A percentile compares a stretch with the other conserved stretches of the same genome.
phyloP scores from a whole-genome alignment of 352 stramenopile genomes.

The Globisporangium echinulatum region DNA sequence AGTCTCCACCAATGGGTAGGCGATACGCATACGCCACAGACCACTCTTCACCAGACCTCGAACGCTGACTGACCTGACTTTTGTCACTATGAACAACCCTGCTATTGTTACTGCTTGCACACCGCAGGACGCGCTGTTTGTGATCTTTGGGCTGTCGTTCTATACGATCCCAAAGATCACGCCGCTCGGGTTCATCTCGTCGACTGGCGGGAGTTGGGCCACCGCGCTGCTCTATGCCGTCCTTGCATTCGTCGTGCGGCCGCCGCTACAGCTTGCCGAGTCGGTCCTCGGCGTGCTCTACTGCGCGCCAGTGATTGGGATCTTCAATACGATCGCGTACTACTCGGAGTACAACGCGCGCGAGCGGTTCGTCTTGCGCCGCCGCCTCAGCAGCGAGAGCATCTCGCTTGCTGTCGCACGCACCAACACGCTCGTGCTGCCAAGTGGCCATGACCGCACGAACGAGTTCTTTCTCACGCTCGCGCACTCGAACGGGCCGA shows the following conservation, averaged over 20 bases:
- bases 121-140: slow-evolving; percentile 64
- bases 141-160: slow-evolving; percentile 81
- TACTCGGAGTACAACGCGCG: slow-evolving; percentile 82
- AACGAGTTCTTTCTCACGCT: slow-evolving; percentile 14
- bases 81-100: no score
- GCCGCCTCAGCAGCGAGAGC: slow-evolving; percentile 62
- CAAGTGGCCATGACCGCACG: slow-evolving; percentile 6
- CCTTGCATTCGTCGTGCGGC: slow-evolving; percentile 51
- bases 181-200: slow-evolving; percentile 69
- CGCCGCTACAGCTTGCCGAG: slow-evolving; percentile 33
- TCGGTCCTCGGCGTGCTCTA: slow-evolving; percentile 63
- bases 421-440: slow-evolving; percentile 29
- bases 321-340: slow-evolving; percentile 84
- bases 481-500: slow-evolving; percentile 39
- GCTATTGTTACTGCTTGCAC: background rate
- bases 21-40: no score
- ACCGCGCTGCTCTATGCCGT: slow-evolving; percentile 50
- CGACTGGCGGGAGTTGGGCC: slow-evolving; percentile 60
- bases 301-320: slow-evolving; percentile 61
- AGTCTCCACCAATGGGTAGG: slow-evolving; percentile 77
- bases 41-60: no score
- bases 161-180: slow-evolving; percentile 85
- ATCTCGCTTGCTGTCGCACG: slow-evolving; percentile 70
- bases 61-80: no score
- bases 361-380: slow-evolving; percentile 68